A percentile compares a stretch with the other conserved stretches of the same genome.
Evolutionary conservation across 371 early-diverging fungal species (phyloP).

Genomic region (Apophysomyces variabilis): DNA sequence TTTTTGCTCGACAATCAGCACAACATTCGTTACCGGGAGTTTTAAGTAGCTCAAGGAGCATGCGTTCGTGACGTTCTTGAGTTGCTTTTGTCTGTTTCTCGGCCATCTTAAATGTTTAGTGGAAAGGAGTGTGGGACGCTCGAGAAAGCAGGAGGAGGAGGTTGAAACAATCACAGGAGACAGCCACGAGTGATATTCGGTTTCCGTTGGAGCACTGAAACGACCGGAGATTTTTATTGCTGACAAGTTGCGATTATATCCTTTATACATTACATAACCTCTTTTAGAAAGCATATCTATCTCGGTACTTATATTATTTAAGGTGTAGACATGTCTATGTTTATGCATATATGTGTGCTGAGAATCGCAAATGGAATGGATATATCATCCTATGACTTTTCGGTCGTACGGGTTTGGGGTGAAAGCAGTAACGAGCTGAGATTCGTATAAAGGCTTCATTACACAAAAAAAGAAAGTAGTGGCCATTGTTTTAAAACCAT

Average conservation of each 20-base stretch:
- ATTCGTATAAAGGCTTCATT: neutral
- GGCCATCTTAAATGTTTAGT: slow-evolving; percentile 24
- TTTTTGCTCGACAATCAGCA: slow-evolving; percentile 81
- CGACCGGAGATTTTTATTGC: slow-evolving; percentile 5
- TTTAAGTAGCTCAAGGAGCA: slow-evolving; percentile 72
- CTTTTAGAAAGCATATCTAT: too few species aligned
- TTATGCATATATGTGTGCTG: too few species aligned
- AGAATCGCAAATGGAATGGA: too few species aligned
- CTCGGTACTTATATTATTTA: too few species aligned
- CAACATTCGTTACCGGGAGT: slow-evolving; percentile 79
- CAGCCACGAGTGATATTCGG: slow-evolving; percentile 4
- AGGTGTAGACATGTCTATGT: too few species aligned
- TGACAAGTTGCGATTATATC: too few species aligned
- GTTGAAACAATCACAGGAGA: slow-evolving; percentile 14
- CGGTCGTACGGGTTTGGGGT: too few species aligned
- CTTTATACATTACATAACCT: too few species aligned
- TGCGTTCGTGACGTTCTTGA: slow-evolving; percentile 59
- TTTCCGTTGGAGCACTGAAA: slow-evolving; percentile 9
- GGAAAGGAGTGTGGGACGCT: slow-evolving; percentile 1
- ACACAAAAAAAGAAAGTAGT: too few species aligned
- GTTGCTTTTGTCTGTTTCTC: slow-evolving; percentile 49
- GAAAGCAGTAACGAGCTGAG: neutral
- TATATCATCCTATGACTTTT: too few species aligned
- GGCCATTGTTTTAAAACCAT: too few species aligned
- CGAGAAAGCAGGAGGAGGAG: slow-evolving; percentile 6